Evolutionary conservation across 129 eudicot species (phyloP).

Genomic region (Logfia minima): DNA sequence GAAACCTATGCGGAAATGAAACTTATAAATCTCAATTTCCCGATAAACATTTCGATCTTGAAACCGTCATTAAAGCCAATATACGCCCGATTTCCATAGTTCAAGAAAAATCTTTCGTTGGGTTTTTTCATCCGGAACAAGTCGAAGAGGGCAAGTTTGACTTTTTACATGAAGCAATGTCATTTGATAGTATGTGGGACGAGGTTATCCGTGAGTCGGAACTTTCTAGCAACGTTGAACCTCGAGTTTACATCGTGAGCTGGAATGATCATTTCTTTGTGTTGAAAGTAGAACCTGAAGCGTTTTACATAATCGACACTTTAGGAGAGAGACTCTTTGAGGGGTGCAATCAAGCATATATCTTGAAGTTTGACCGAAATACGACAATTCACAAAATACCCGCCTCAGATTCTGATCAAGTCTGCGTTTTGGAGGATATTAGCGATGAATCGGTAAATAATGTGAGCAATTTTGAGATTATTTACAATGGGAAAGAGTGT

Average conservation of each 20-base stretch:
- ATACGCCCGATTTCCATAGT: conserved; percentile 55
- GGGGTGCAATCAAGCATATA: conserved; percentile 75
- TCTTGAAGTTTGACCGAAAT: conserved; percentile 63
- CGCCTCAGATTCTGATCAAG: conserved; percentile 31
- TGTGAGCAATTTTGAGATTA: conserved; percentile 18
- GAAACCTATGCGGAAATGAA: conserved; percentile 74
- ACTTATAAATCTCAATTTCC: conserved; percentile 59
- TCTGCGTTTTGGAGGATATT: conserved; percentile 30
- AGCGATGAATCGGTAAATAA: conserved; percentile 11
- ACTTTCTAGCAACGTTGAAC: conserved; percentile 23
- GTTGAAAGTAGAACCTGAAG: conserved; percentile 65
- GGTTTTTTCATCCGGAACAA: conserved; percentile 75
- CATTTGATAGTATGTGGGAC: conserved; percentile 87
- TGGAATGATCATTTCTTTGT: conserved; percentile 93
- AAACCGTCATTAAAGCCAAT: conserved; percentile 71
- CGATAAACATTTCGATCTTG: conserved; percentile 85
- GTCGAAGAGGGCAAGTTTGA: conserved; percentile 63
- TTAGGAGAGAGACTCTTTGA: conserved; percentile 78
- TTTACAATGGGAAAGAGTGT: conserved; percentile 43
- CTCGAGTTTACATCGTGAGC: conserved; percentile 62
- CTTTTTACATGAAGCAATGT: conserved; percentile 80
- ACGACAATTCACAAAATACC: conserved; percentile 56
- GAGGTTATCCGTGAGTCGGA: conserved; percentile 53
- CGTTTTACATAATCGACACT: conserved; percentile 73
- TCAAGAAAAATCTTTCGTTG: conserved; percentile 71